A percentile compares a stretch with the other conserved stretches of the same genome.
These are phyloP conservation scores for Trypanosoma conorhini DNA, from an alignment of 208 protist species.

Conservation along the genomic window DNA sequence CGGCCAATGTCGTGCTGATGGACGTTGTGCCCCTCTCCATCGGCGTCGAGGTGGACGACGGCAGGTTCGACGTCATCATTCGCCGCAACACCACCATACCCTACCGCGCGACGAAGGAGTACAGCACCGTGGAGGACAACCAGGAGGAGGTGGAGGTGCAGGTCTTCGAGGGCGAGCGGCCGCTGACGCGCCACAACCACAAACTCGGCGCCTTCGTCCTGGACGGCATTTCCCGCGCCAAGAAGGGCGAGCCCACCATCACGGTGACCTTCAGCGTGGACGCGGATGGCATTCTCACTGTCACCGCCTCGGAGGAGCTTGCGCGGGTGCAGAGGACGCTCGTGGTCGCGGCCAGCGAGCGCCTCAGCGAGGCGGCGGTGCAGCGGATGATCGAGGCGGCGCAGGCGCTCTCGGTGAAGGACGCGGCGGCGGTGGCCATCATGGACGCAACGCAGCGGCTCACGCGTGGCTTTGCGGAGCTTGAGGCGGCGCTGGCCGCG, in stretches of 20 bases:
- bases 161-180: conserved; percentile 99
- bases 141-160: conserved; percentile 98
- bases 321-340: conserved; percentile 93
- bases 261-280: conserved; percentile 98
- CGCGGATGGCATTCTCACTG: conserved; percentile 97
- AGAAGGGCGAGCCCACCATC: conserved; percentile 98
- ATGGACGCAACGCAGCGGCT: conserved; percentile 34
- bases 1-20: conserved; percentile 95
- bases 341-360: conserved; percentile 88
- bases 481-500: conserved; percentile 39
- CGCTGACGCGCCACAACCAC: conserved; percentile 98
- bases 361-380: conserved; percentile 67
- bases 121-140: conserved; percentile 98
- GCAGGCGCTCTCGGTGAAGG: conserved; percentile 42
- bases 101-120: conserved; percentile 89
- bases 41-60: conserved; percentile 96
- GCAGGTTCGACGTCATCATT: conserved; percentile 93
- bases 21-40: conserved; percentile 96
- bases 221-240: conserved; percentile 95
- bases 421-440: conserved; percentile 35
- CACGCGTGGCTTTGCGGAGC: conserved; percentile 31
- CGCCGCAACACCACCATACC: conserved; percentile 90
- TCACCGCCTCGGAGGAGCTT: conserved; percentile 96
- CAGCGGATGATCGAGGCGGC: conserved; percentile 57
- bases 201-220: conserved; percentile 94